Evolutionary conservation across 768 basidiomycete species (phyloP).

Genomic region (Mycena galericulata): DNA sequence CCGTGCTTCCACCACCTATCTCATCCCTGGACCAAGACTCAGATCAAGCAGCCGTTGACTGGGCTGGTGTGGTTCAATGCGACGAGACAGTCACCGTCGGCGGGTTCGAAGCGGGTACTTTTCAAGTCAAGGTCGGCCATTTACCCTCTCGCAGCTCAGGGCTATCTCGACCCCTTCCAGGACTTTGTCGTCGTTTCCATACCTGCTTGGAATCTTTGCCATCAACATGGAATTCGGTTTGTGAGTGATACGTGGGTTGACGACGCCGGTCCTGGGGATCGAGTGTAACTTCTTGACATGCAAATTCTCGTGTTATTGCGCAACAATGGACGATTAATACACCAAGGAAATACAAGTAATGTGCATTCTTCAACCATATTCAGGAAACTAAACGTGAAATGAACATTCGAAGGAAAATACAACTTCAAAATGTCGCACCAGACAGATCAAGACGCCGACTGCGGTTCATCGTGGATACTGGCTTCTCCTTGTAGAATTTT

Average conservation of each 20-base stretch:
- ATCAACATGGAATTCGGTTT: slow-evolving; percentile 15
- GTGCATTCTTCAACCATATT: slow-evolving; percentile 9
- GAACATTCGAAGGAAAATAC: no score
- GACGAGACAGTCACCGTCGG: background rate
- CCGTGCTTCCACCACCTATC: slow-evolving; percentile 23
- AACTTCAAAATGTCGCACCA: no score
- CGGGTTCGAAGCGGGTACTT: slow-evolving; percentile 14
- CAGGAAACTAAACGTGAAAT: no score
- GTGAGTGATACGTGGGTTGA: slow-evolving; percentile 26
- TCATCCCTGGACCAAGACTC: background rate
- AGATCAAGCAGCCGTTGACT: slow-evolving; percentile 3
- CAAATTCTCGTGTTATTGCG: background rate
- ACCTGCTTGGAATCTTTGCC: slow-evolving; percentile 22
- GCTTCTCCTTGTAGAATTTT: slow-evolving; percentile 65
- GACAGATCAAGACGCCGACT: background rate
- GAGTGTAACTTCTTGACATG: background rate
- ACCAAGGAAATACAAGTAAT: background rate
- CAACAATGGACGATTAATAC: background rate
- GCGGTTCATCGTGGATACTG: slow-evolving; percentile 42
- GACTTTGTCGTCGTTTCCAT: slow-evolving; percentile 28
- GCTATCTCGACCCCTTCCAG: slow-evolving; percentile 1
- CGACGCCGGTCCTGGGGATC: slow-evolving; percentile 14
- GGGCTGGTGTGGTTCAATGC: slow-evolving; percentile 18
- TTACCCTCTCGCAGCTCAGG: no score
- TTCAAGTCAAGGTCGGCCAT: slow-evolving; percentile 14